These are phyloP conservation scores for Amanita thiersii DNA, from an alignment of 768 basidiomycete genomes.

Conservation along the genomic window DNA sequence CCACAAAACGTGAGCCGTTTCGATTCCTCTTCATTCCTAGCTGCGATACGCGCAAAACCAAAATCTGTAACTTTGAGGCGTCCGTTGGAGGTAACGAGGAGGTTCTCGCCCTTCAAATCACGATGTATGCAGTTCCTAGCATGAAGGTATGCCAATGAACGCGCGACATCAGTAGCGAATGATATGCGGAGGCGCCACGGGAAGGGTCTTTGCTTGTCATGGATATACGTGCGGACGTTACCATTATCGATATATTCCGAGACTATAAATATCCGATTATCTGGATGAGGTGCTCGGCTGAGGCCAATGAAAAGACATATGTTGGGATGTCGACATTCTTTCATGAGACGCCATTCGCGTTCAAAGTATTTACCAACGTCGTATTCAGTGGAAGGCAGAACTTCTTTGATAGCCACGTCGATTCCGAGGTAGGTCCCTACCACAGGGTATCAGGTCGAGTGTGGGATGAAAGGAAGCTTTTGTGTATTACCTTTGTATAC, in stretches of 20 bases:
- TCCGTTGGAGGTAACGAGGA: slow-evolving; percentile 90
- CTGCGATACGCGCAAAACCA: slow-evolving; percentile 92
- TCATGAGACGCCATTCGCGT: slow-evolving; percentile 98
- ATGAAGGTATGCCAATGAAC: slow-evolving; percentile 95
- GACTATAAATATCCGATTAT: slow-evolving; percentile 86
- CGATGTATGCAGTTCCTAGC: slow-evolving; percentile 85
- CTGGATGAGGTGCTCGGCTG: slow-evolving; percentile 67
- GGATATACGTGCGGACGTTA: slow-evolving; percentile 87
- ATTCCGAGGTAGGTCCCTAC: slow-evolving; percentile 87
- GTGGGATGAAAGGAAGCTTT: neutral
- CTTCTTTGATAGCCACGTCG: slow-evolving; percentile 95
- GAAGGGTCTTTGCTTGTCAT: slow-evolving; percentile 74
- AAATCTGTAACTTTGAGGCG: slow-evolving; percentile 98
- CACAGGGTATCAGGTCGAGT: neutral
- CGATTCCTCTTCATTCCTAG: slow-evolving; percentile 83
- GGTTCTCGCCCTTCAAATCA: slow-evolving; percentile 96
- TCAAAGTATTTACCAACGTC: slow-evolving; percentile 97
- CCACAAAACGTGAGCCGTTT: slow-evolving; percentile 82
- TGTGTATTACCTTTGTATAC: slow-evolving; percentile 68
- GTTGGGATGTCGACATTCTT: slow-evolving; percentile 88
- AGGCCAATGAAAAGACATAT: slow-evolving; percentile 92
- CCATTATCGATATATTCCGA: slow-evolving; percentile 93
- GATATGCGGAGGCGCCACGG: slow-evolving; percentile 92
- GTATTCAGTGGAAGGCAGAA: slow-evolving; percentile 84
- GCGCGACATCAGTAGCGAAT: slow-evolving; percentile 90